A percentile compares a stretch with the other conserved stretches of the same genome.
Evolutionary conservation across 352 stramenopile genomes (phyloP).

Genomic region (Pythium guiyangense): DNA sequence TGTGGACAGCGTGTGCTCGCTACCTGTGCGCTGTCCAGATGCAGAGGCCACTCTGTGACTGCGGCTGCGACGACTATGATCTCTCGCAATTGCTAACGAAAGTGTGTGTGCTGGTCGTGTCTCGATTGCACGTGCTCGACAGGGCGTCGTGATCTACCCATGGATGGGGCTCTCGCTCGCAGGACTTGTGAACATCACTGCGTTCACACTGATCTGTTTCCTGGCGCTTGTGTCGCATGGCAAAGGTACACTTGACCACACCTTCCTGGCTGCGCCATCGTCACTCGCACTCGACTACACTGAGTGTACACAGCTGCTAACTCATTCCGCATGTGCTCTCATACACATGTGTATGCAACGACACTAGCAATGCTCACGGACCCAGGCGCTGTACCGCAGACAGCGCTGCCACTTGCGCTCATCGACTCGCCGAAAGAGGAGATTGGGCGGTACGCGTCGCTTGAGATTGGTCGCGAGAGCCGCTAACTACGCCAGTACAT

Average conservation of each 20-base stretch:
- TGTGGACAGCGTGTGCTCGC: not conserved
- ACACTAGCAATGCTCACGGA: slow-evolving; percentile 95
- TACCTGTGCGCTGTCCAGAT: not conserved
- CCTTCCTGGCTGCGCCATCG: too few species aligned
- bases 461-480: not conserved
- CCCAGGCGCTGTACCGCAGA: slow-evolving; percentile 94
- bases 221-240: slow-evolving; percentile 93
- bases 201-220: slow-evolving; percentile 70
- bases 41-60: not conserved
- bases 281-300: not conserved
- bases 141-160: slow-evolving; percentile 88
- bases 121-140: not conserved
- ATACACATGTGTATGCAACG: not conserved
- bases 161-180: slow-evolving; percentile 81
- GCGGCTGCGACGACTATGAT: not conserved
- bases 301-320: not conserved
- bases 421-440: slow-evolving; percentile 76
- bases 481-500: not conserved
- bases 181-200: slow-evolving; percentile 61
- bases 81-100: too few species aligned
- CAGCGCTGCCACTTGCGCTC: slow-evolving; percentile 86
- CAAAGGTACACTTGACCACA: slow-evolving; percentile 54
- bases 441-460: slow-evolving; percentile 35
- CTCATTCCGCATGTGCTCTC: not conserved
- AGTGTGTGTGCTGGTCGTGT: not conserved